Conservation (phyloP, 345 rosid species). For the Erucastrum elatum region DNA sequence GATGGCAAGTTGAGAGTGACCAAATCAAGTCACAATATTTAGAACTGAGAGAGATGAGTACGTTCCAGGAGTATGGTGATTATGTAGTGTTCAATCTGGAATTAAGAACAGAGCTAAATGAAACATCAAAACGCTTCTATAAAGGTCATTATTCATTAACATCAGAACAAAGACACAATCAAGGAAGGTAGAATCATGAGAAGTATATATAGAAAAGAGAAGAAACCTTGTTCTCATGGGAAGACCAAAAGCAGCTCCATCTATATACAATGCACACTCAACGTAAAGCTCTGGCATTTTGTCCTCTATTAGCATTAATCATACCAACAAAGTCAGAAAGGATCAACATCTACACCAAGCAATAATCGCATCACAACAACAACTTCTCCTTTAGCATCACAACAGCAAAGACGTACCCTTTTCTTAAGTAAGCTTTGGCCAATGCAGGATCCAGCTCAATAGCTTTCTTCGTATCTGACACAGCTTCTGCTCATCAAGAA, state of each 20-base stretch:
- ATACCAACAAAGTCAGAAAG: neutral
- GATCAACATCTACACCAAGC: no score
- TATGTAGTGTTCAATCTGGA: conserved; percentile 83
- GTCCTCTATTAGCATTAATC: conserved; percentile 43
- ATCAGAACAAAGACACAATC: neutral
- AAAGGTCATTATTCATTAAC: neutral
- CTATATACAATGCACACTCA: conserved; percentile 82
- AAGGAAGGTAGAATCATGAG: no score
- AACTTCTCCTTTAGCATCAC: no score
- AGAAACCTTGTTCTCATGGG: conserved; percentile 82
- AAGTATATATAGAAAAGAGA: neutral
- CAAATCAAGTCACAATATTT: conserved; percentile 88
- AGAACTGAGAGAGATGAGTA: conserved; percentile 72
- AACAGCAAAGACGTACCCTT: no score
- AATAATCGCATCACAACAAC: no score
- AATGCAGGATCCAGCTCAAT: no score
- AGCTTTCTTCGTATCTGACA: no score
- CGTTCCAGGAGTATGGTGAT: conserved; percentile 83
- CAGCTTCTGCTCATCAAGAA: no score
- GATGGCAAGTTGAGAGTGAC: conserved; percentile 83
- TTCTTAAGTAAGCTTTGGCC: no score
- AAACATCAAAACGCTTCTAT: neutral
- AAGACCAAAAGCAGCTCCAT: conserved; percentile 92
- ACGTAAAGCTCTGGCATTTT: conserved; percentile 68
- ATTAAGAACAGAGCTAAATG: conserved; percentile 25